Evolutionary conservation across 805 yeast species (phyloP).

Genomic region (Candida silvicultrix): DNA sequence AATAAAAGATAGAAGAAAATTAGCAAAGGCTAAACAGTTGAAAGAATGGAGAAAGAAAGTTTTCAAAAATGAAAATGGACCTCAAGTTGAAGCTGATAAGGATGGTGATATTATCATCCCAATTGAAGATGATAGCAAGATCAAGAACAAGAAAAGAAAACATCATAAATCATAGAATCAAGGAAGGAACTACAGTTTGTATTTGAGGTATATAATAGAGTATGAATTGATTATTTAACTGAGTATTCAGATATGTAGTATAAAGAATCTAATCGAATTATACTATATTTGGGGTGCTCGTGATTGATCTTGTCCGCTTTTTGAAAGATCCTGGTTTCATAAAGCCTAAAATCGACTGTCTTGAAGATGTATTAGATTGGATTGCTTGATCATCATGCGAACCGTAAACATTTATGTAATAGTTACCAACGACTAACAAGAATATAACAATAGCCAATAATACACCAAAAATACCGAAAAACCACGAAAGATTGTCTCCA

Average conservation of each 20-base stretch:
- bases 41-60: constrained; percentile 87
- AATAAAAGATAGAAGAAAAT: constrained; percentile 76
- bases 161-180: not conserved
- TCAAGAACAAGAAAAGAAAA: not conserved
- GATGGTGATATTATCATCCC: constrained; percentile 20
- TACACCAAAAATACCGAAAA: constrained; percentile 58
- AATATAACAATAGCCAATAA: constrained; percentile 33
- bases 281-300: constrained; percentile 15
- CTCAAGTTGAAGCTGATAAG: constrained; percentile 19
- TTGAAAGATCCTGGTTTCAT: constrained; percentile 7
- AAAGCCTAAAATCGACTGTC: constrained; percentile 27
- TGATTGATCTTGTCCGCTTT: constrained; percentile 21
- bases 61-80: constrained; percentile 57
- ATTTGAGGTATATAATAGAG: too few species aligned
- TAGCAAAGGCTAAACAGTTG: constrained; percentile 72
- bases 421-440: constrained; percentile 35
- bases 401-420: constrained; percentile 30
- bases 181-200: not conserved
- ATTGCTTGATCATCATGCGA: constrained; percentile 20
- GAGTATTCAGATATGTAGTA: too few species aligned
- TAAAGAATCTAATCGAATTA: too few species aligned
- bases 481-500: constrained; percentile 48
- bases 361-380: constrained; percentile 13
- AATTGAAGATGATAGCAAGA: not conserved
- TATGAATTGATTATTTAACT: too few species aligned